Base-by-base conservation (phyloP, 225 moss, liverwort and hornwort genomes). In the Physcomitrellopsis africana region DNA sequence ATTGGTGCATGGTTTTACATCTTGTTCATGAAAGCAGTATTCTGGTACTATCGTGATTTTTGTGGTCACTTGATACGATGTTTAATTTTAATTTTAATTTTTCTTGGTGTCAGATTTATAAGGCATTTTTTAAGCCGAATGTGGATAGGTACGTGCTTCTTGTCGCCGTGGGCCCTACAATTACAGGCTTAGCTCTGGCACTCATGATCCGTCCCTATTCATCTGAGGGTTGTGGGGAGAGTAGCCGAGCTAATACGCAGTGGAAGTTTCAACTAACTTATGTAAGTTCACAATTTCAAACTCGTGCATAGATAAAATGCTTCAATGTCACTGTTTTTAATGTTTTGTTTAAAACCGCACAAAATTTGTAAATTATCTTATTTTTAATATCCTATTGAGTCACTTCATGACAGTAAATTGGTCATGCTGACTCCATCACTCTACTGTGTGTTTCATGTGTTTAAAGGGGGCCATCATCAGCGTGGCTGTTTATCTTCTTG, bases 71-170 rank as follows among this genome's bases (percentile, higher is more conserved):
- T 55, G 67, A 52, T 37, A 32, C 66, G 65, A 66, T 44, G 32
- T 7, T 5, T 37, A 7, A 37, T 37, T 37, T 37, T 37, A 4
- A 37, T 0, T 37, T 37, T 37, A 60, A 13, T 20, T 10, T 60
- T 65, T 60, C 58, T 67, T 59, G 20, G 24, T 72, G 66, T 47
- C 87, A 96, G 94, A 91, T 96, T 22, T 96, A 96, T 67, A 88
- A 96, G 54, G 96, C 94, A 15, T 96, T 94, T 72, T 72, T 94
- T 60, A 80, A 92, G 77, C 94, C 92, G 43, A 79, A 94, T 70
- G 92, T 96, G 48, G 87, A 92, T 72, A 88, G 77, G 70, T 96
- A 89, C 57, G 85, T 94, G 57, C 77, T 91, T 23, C 75, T 96
- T 66, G 88, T 92, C 68, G 91, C 94, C 23, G 51, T 81, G 65